phyloP scores from a whole-genome alignment of 2,329 filamentous ascomycete genomes.

The Xylaria sp. region DNA sequence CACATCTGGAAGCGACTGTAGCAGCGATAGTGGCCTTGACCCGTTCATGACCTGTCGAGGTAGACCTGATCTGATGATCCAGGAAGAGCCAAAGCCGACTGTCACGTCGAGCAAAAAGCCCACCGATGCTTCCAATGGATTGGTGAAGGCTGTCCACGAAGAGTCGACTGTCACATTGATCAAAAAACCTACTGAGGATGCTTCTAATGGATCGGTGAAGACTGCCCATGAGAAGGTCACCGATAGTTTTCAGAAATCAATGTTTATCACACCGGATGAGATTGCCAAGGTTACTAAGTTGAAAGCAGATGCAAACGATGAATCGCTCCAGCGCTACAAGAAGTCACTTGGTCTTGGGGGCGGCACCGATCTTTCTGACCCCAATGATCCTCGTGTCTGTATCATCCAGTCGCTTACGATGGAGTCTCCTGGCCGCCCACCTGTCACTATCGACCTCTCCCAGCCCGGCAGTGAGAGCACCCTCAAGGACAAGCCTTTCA shows the following conservation, averaged over 20 bases:
- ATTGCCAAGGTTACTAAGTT: slow-evolving; percentile 32
- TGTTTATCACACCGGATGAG: slow-evolving; percentile 28
- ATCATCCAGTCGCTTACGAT: slow-evolving; percentile 93
- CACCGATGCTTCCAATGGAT: slow-evolving; percentile 5
- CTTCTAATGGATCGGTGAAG: slow-evolving; percentile 1
- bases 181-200: not conserved
- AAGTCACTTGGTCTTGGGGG: slow-evolving; percentile 88
- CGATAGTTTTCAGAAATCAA: slow-evolving; percentile 16
- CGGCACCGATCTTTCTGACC: slow-evolving; percentile 77
- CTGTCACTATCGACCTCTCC: slow-evolving; percentile 90
- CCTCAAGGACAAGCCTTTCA: slow-evolving; percentile 93
- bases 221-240: slow-evolving; percentile 19
- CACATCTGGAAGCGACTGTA: not conserved
- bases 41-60: slow-evolving; percentile 45
- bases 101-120: slow-evolving; percentile 7
- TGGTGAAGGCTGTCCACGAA: slow-evolving; percentile 1
- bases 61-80: slow-evolving; percentile 35
- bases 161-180: slow-evolving; percentile 12
- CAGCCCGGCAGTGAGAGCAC: slow-evolving; percentile 76
- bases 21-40: slow-evolving; percentile 39
- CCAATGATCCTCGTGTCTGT: slow-evolving; percentile 87
- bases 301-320: slow-evolving; percentile 74
- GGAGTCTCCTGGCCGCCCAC: slow-evolving; percentile 81
- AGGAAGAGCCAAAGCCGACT: slow-evolving; percentile 11
- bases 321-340: slow-evolving; percentile 98